Base-by-base conservation (phyloP, 2,329 filamentous ascomycete genomes). In the Leptoxyphium fumago region DNA sequence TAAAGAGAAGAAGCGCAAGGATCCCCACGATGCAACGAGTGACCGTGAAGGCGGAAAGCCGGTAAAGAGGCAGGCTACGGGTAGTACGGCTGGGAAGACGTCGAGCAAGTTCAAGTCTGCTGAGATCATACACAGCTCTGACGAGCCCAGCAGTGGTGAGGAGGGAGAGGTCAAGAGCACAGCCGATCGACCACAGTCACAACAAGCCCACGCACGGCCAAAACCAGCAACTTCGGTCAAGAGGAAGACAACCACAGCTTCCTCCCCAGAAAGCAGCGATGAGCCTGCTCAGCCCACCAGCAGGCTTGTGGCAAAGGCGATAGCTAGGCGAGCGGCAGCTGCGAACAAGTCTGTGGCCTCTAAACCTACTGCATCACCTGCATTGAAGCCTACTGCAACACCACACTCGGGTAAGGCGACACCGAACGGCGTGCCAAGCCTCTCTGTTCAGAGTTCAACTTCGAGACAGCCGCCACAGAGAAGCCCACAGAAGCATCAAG, bases 71-170 rank as follows among this genome's bases (percentile, higher is more conserved):
- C 42, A 45, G 10, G 38, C 43, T 14, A 42, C 42, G 34, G 42
- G 21, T 8, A 41, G 2, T 34, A 50, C 48, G 26, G 50, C 45
- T 47, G 48, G 56, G 26, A 65, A 66, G 40, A 56, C 55, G 40
- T 67, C 56, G 29, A 45, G 50, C 11, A 62, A 71, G 51, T 65
- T 70, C 59, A 74, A 74, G 54, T 75, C 71, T 8, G 66, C 68
- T 1, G 72, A 74, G 54, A 66, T 68, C 43, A 69, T 75, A 17
- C 64, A 71, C 44, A 69, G 72, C 51, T 74, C 72, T 10, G 32
- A 36, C 9, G 58, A 61, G 42, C 65, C 67, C 43, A 70, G 62
- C 18, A 56, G 55, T 42, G 55, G 51, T 38, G 65, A 66, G 40
- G 69, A 61, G 29, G 51, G 47, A 15, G 55, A 52, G 42, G 50